Conservation (phyloP, 495 filamentous ascomycete species). For the Echria macrotheca region DNA sequence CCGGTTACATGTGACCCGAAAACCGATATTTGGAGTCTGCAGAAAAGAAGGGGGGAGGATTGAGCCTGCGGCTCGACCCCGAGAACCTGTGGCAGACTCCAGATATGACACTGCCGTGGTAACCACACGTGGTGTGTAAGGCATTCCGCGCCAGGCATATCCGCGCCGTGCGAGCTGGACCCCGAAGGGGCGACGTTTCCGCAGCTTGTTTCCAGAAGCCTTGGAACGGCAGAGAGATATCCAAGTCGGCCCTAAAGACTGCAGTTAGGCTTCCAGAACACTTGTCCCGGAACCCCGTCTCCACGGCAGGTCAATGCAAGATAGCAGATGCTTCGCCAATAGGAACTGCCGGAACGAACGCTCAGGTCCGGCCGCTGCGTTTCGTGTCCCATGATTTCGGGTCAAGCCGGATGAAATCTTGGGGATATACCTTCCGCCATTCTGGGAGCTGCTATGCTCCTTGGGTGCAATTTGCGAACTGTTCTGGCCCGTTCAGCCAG, state of each 20-base stretch:
- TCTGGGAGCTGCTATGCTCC: neutral
- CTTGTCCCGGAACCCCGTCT: no score
- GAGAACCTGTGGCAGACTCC: no score
- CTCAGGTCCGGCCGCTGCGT: neutral
- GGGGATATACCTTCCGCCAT: neutral
- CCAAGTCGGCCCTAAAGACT: no score
- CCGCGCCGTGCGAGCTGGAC: no score
- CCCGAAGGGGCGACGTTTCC: no score
- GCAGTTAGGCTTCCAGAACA: no score
- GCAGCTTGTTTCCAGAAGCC: no score
- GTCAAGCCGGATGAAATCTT: constrained; percentile 7
- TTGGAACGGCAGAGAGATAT: no score
- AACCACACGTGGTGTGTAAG: no score
- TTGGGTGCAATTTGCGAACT: constrained; percentile 1
- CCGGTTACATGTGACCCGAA: neutral
- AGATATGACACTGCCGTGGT: no score
- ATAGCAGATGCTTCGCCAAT: constrained; percentile 6
- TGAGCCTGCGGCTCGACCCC: neutral
- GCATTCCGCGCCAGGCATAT: no score
- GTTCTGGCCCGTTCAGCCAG: neutral
- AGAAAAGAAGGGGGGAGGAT: neutral
- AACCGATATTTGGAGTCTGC: neutral
- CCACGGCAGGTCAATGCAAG: no score
- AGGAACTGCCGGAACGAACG: constrained; percentile 4
- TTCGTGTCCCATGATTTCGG: neutral